phyloP scores from a whole-genome alignment of 2,329 filamentous ascomycete genomes.

The Ophiostoma triangulosporum region DNA sequence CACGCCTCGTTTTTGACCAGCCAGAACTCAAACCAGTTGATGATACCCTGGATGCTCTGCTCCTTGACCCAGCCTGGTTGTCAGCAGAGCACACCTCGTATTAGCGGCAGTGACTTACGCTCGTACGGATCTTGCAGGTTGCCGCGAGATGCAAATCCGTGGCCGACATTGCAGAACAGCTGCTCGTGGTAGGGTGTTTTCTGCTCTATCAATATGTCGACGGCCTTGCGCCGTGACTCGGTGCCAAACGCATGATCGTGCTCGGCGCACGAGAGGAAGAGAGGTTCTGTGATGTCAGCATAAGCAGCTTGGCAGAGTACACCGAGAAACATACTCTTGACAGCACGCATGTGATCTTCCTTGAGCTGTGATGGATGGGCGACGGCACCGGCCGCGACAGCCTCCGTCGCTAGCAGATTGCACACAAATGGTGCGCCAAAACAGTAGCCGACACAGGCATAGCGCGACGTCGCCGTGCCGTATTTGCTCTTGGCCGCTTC shows the following conservation, averaged over 20 bases:
- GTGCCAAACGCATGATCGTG: slow-evolving; percentile 30
- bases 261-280: slow-evolving; percentile 33
- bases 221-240: slow-evolving; percentile 24
- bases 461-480: slow-evolving; percentile 22
- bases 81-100: background rate
- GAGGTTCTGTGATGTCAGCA: slow-evolving; percentile 19
- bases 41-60: slow-evolving; percentile 14
- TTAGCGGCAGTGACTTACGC: slow-evolving; percentile 17
- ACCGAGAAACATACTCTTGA: slow-evolving; percentile 22
- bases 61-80: slow-evolving; percentile 15
- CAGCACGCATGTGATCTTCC: slow-evolving; percentile 28
- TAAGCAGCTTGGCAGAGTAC: no score
- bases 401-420: slow-evolving; percentile 24
- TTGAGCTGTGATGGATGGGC: slow-evolving; percentile 37
- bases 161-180: slow-evolving; percentile 43
- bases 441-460: slow-evolving; percentile 29
- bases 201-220: slow-evolving; percentile 28
- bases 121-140: slow-evolving; percentile 25
- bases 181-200: slow-evolving; percentile 45
- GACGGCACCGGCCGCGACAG: slow-evolving; percentile 31
- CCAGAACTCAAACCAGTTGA: slow-evolving; percentile 15
- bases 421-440: slow-evolving; percentile 33
- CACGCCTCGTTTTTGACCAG: background rate
- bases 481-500: slow-evolving; percentile 24
- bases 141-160: slow-evolving; percentile 13